phyloP scores from a whole-genome alignment of 352 stramenopile genomes.

The Globisporangium cystogenes region DNA sequence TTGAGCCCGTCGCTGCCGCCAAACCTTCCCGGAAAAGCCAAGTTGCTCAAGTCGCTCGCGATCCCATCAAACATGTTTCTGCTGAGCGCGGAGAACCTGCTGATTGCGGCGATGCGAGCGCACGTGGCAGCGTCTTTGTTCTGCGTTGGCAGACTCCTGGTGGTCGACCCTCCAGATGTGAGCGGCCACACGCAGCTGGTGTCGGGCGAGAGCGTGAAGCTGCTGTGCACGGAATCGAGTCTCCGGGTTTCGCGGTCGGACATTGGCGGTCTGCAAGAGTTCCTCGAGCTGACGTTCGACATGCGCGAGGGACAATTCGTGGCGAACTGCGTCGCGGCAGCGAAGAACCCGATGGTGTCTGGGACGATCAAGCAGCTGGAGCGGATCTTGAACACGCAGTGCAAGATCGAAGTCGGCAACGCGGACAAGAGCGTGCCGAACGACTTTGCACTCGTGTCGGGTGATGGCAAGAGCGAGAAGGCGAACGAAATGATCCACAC shows the following conservation, averaged over 20 bases:
- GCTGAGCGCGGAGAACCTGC: constrained; percentile 66
- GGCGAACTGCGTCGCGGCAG: constrained; percentile 54
- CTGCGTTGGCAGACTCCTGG: constrained; percentile 61
- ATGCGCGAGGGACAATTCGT: constrained; percentile 69
- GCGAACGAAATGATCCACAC: constrained; percentile 64
- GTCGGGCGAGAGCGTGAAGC: constrained; percentile 63
- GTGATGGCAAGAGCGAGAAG: constrained; percentile 68
- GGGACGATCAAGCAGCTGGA: constrained; percentile 57
- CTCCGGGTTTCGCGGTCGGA: constrained; percentile 61
- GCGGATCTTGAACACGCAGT: constrained; percentile 68
- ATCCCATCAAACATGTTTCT: constrained; percentile 78
- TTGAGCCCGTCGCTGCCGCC: constrained; percentile 61
- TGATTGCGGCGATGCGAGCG: constrained; percentile 70
- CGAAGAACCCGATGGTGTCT: constrained; percentile 54
- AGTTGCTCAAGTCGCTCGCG: constrained; percentile 49
- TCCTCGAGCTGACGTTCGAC: constrained; percentile 78
- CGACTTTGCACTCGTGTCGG: constrained; percentile 68
- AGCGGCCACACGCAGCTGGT: constrained; percentile 54
- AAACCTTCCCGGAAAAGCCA: constrained; percentile 44
- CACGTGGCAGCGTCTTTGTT: constrained; percentile 71
- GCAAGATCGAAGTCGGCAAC: constrained; percentile 66
- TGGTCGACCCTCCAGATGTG: constrained; percentile 57
- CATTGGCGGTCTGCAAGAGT: constrained; percentile 73
- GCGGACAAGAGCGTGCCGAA: constrained; percentile 34
- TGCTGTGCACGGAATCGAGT: constrained; percentile 53